These are phyloP conservation scores for Yamadazyma diddensiae DNA, from an alignment of 1,139 yeast species.

Conservation along the genomic window DNA sequence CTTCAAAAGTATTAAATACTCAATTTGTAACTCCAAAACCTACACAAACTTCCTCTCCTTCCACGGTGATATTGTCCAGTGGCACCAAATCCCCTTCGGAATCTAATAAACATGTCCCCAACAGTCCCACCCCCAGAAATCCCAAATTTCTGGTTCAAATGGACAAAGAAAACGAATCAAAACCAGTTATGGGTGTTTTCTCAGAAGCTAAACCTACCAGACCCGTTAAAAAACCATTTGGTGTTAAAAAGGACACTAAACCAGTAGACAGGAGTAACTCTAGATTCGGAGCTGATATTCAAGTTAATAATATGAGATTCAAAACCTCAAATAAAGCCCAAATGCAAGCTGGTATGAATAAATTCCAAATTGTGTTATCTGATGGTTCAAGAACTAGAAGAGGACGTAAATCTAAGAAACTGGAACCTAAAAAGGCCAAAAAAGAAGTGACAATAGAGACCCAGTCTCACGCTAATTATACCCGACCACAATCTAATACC, in stretches of 20 bases:
- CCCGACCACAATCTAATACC: not conserved
- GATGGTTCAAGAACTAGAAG: conserved; percentile 45
- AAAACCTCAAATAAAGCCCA: conserved; percentile 24
- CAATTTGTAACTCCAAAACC: conserved; percentile 25
- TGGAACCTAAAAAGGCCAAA: conserved; percentile 9
- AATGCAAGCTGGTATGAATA: conserved; percentile 47
- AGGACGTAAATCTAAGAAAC: conserved; percentile 22
- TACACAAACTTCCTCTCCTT: conserved; percentile 27
- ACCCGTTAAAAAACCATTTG: not conserved
- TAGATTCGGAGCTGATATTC: conserved; percentile 8
- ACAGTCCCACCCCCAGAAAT: conserved; percentile 40
- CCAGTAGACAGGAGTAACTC: conserved; percentile 1
- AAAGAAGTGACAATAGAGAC: conserved; percentile 12
- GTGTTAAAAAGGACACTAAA: not conserved
- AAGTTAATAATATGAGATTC: conserved; percentile 14
- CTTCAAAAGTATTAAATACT: conserved; percentile 28
- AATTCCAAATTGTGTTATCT: conserved; percentile 52
- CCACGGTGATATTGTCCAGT: conserved; percentile 31
- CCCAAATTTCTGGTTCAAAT: conserved; percentile 10
- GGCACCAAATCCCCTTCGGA: conserved; percentile 13
- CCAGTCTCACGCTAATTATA: conserved; percentile 7
- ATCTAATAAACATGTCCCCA: conserved; percentile 18
- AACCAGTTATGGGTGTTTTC: conserved; percentile 46
- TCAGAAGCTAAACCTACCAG: conserved; percentile 23
- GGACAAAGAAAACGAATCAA: conserved; percentile 9